Conservation (phyloP, 2,329 filamentous ascomycete genomes). For the Cercospora berteroae region DNA sequence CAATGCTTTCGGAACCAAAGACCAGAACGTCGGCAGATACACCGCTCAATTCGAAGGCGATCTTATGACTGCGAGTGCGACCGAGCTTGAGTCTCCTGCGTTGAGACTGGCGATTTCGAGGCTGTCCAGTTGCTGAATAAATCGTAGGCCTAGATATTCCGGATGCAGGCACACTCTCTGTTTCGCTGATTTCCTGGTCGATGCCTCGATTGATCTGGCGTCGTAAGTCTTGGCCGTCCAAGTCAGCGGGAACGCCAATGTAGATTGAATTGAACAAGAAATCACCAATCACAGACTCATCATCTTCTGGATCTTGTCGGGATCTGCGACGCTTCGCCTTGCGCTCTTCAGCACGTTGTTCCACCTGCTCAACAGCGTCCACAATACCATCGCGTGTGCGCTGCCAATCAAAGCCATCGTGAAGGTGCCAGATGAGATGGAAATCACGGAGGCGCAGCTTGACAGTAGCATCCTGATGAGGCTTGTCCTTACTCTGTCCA, state of each 20-base stretch:
- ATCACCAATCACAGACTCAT: slow-evolving; percentile 85
- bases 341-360: slow-evolving; percentile 75
- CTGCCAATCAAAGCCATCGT: slow-evolving; percentile 96
- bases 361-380: slow-evolving; percentile 83
- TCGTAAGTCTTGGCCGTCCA: slow-evolving; percentile 75
- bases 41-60: slow-evolving; percentile 87
- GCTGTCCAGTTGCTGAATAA: slow-evolving; percentile 33
- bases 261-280: slow-evolving; percentile 99
- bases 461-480: slow-evolving; percentile 49
- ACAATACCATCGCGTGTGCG: slow-evolving; percentile 81
- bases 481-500: neutral
- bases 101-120: slow-evolving; percentile 24
- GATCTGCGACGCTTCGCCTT: slow-evolving; percentile 57
- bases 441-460: slow-evolving; percentile 78
- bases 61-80: slow-evolving; percentile 88
- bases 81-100: slow-evolving; percentile 63
- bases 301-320: slow-evolving; percentile 62
- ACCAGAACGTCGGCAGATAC: slow-evolving; percentile 78
- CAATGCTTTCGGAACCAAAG: slow-evolving; percentile 71
- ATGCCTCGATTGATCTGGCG: slow-evolving; percentile 84
- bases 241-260: slow-evolving; percentile 82
- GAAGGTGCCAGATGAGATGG: slow-evolving; percentile 95
- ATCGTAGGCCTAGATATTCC: slow-evolving; percentile 58
- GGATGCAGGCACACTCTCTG: slow-evolving; percentile 80
- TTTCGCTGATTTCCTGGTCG: slow-evolving; percentile 83